Percentiles rank a stretch among this genome's conserved stretches.
phyloP scores from a whole-genome alignment of 495 filamentous ascomycete genomes.

The Podospora conica region DNA sequence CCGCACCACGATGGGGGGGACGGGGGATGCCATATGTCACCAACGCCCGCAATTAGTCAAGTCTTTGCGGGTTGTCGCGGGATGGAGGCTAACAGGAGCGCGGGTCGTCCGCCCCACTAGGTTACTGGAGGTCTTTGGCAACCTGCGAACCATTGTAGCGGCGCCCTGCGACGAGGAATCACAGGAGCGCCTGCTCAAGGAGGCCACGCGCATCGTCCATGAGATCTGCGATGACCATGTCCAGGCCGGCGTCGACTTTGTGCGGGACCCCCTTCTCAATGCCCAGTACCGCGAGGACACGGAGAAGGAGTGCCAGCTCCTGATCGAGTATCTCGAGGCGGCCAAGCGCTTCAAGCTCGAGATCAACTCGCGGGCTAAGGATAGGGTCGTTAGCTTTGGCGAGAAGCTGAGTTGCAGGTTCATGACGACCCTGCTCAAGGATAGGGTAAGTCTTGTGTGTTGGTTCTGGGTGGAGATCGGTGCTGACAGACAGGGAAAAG shows the following conservation, averaged over 20 bases:
- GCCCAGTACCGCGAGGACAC: slow-evolving; percentile 54
- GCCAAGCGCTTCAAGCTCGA: slow-evolving; percentile 56
- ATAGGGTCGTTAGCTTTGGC: slow-evolving; percentile 85
- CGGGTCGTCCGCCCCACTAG: slow-evolving; percentile 21
- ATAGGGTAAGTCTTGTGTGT: slow-evolving; percentile 33
- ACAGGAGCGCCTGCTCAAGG: slow-evolving; percentile 60
- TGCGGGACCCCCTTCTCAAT: slow-evolving; percentile 55
- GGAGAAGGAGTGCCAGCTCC: slow-evolving; percentile 61
- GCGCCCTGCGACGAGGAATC: slow-evolving; percentile 55
- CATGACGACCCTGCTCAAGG: slow-evolving; percentile 74
- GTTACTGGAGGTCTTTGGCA: slow-evolving; percentile 51
- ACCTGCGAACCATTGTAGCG: slow-evolving; percentile 63
- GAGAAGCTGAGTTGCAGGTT: slow-evolving; percentile 90
- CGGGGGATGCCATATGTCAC: background rate
- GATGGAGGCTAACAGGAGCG: background rate
- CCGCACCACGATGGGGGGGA: background rate
- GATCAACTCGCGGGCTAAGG: slow-evolving; percentile 75
- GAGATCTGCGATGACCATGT: slow-evolving; percentile 72
- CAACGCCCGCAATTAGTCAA: slow-evolving; percentile 11
- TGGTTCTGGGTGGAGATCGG: background rate
- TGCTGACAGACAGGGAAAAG: slow-evolving; percentile 20
- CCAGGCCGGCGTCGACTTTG: slow-evolving; percentile 54
- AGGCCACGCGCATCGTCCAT: slow-evolving; percentile 64
- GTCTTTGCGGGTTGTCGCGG: background rate
- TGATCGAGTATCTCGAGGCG: slow-evolving; percentile 49